Evolutionary conservation across 2,329 filamentous ascomycete species (phyloP).

Genomic region (Dactylellina parvicollis): DNA sequence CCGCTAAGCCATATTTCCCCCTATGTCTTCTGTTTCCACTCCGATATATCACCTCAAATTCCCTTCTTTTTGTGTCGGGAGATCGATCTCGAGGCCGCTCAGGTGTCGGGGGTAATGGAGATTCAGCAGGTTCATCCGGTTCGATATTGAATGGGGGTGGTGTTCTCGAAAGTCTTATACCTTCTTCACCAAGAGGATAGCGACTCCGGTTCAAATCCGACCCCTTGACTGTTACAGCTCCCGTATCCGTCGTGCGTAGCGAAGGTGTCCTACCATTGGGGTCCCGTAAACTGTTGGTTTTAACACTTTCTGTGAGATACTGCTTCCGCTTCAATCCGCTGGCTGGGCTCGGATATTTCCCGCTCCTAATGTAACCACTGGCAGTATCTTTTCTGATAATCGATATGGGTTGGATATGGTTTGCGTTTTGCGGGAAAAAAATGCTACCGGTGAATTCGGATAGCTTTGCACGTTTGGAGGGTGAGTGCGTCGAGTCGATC

Average conservation of each 20-base stretch:
- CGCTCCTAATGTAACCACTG: neutral
- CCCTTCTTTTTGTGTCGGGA: slow-evolving; percentile 23
- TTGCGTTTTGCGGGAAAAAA: neutral
- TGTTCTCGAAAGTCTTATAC: slow-evolving; percentile 18
- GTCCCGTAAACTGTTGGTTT: slow-evolving; percentile 10
- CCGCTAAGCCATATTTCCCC: neutral
- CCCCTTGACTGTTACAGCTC: too few species aligned
- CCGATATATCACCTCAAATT: slow-evolving; percentile 38
- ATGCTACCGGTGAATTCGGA: neutral
- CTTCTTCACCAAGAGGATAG: neutral
- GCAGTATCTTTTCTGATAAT: neutral
- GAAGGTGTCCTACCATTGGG: neutral
- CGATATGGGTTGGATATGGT: neutral
- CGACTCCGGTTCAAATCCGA: neutral
- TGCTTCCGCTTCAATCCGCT: neutral
- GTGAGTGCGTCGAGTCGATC: neutral
- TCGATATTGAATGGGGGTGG: slow-evolving; percentile 23
- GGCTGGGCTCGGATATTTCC: neutral
- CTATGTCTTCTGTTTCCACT: slow-evolving; percentile 28
- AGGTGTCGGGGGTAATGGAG: slow-evolving; percentile 31
- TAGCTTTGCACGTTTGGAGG: slow-evolving; percentile 33
- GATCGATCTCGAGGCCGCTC: slow-evolving; percentile 20
- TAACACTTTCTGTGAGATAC: slow-evolving; percentile 29
- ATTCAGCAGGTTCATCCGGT: slow-evolving; percentile 11
- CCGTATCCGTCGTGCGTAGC: neutral